Evolutionary conservation across 2,329 filamentous ascomycete genomes (phyloP), one percentile per base, ranked within the genome.

Genomic region (Chlorencoelia australis): DNA sequence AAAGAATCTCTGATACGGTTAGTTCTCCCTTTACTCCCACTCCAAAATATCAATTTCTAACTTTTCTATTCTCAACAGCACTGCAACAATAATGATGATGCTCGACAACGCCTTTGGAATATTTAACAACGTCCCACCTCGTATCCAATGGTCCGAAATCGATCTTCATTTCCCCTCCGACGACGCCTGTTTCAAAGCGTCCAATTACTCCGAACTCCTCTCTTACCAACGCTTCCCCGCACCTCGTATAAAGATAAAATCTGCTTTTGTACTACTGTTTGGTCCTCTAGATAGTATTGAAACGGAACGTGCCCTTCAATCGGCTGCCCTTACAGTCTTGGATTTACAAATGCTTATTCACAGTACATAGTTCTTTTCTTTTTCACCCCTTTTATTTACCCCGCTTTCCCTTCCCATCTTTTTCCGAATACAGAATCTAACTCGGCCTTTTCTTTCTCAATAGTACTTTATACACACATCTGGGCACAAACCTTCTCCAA

Each of bases 281-380:
- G 29, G 44, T 4, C 30, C 43, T 5, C 33, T 36, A 4, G 43
- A 47, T 26, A 37, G 28, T 1, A 36, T 38, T 4, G 35, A 54
- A 7, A 25, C 44, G 8, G 42, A 47, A 9, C 22, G 40, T 19
- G 24, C 36, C 2, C 37, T 56, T 19, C 33, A 46, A 15, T 20
- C 33, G 5, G 43, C 35, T 13, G 40, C 41, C 8, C 25, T 56
- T 24, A 53, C 44, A 18, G 45, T 47, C 10, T 29, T 53, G 20
- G 53, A 57, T 40, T 49, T 57, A 49, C 51, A 55, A n/a, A 50
- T 53, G 38, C 44, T 57, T 4, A 51, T 57, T 10, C 48, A 56
- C 36, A 45, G 51, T 52, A 42, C n/a, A n/a, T n/a, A 35, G 44
- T 43, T 8, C 19, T 25, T 31, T 13, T n/a, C 7, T 11, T 21